Evolutionary conservation across 2,329 filamentous ascomycete species (phyloP).

Genomic region (Monosporascus sp.): DNA sequence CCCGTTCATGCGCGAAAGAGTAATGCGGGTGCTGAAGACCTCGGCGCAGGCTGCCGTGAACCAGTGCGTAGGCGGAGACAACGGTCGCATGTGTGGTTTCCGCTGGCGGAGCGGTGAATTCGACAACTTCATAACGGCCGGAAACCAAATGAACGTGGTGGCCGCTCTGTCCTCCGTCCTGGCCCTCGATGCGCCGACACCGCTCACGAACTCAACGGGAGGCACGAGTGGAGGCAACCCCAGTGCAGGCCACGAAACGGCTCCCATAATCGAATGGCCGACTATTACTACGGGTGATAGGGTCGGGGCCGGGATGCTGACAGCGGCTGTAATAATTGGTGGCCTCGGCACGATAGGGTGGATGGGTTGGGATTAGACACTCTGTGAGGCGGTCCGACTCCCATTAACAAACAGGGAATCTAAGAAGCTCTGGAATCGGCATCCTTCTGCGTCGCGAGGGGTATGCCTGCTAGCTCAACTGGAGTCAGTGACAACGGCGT

Average conservation of each 20-base stretch:
- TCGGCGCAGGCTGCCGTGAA: constrained; percentile 35
- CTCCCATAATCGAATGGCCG: constrained; percentile 1
- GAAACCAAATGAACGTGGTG: constrained; percentile 46
- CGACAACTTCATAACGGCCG: constrained; percentile 42
- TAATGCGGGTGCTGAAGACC: constrained; percentile 31
- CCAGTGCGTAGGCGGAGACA: constrained; percentile 27
- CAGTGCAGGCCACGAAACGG: constrained; percentile 13
- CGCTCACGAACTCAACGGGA: constrained; percentile 34
- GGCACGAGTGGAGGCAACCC: constrained; percentile 31
- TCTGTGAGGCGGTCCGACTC: too few species aligned
- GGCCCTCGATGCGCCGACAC: constrained; percentile 24
- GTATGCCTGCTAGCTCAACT: too few species aligned
- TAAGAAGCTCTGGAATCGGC: too few species aligned
- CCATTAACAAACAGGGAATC: too few species aligned
- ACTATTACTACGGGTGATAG: constrained; percentile 19
- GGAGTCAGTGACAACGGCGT: too few species aligned
- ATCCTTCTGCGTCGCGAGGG: too few species aligned
- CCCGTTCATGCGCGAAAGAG: constrained; percentile 28
- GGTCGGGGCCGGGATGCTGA: constrained; percentile 23
- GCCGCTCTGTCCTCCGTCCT: constrained; percentile 41
- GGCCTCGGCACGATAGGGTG: neutral
- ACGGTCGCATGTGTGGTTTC: constrained; percentile 43
- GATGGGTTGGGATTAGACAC: neutral
- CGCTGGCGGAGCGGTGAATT: constrained; percentile 41
- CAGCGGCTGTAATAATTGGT: constrained; percentile 11